Conservation (phyloP, 768 basidiomycete species). For the Russula dissimulans region DNA sequence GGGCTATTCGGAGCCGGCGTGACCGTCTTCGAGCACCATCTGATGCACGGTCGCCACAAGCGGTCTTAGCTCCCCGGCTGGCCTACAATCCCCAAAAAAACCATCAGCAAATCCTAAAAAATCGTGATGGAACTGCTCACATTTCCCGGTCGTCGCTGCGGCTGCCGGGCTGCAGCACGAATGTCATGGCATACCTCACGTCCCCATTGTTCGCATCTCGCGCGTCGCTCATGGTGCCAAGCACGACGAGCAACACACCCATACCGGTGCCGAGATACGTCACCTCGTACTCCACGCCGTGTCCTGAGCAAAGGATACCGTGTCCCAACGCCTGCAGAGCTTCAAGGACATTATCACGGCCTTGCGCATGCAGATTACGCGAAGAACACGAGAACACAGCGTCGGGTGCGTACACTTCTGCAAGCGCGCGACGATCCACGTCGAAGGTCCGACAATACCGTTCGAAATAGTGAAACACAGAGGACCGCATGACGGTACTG, state of each 20-base stretch:
- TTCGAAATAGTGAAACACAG: constrained; percentile 4
- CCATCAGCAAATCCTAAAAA: background rate
- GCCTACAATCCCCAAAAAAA: background rate
- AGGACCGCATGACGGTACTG: background rate
- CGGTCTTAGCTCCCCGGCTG: background rate
- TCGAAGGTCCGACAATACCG: constrained; percentile 12
- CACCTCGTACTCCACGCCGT: constrained; percentile 8
- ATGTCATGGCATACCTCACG: constrained; percentile 6
- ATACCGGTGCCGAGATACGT: background rate
- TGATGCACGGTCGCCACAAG: constrained; percentile 13
- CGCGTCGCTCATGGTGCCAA: background rate
- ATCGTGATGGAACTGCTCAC: background rate
- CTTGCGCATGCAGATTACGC: background rate
- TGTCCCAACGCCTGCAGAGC: background rate
- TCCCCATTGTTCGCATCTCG: background rate
- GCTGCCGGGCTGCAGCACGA: constrained; percentile 1
- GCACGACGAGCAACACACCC: constrained; percentile 6
- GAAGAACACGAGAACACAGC: constrained; percentile 12
- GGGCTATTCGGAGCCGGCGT: background rate
- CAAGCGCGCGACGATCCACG: constrained; percentile 5
- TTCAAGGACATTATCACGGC: background rate
- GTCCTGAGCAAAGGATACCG: background rate
- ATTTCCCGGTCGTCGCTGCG: background rate
- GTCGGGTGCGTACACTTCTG: constrained; percentile 1
- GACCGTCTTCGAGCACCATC: background rate